Evolutionary conservation across 805 yeast species (phyloP).

Genomic region (Candida nonsorbophila): DNA sequence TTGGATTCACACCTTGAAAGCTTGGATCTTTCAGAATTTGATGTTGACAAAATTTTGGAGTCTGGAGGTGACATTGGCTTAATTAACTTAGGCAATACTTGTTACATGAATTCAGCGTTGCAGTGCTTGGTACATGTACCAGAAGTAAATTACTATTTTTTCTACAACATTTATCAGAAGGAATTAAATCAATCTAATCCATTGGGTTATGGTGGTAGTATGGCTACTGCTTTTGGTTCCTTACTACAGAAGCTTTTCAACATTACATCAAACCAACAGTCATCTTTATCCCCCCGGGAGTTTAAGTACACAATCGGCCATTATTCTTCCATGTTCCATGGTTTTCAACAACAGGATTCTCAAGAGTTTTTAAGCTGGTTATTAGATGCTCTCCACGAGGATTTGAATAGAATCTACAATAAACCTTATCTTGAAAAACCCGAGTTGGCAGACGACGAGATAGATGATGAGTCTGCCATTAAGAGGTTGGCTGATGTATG

Average conservation of each 20-base stretch:
- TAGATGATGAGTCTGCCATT: constrained; percentile 48
- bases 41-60: constrained; percentile 6
- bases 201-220: constrained; percentile 76
- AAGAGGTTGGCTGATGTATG: constrained; percentile 63
- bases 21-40: constrained; percentile 9
- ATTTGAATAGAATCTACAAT: constrained; percentile 71
- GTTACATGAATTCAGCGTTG: constrained; percentile 92
- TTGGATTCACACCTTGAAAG: constrained; percentile 14
- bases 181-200: constrained; percentile 80
- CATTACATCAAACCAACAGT: constrained; percentile 11
- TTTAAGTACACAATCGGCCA: constrained; percentile 78
- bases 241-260: constrained; percentile 57
- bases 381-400: constrained; percentile 88
- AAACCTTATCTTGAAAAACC: constrained; percentile 92
- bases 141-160: constrained; percentile 72
- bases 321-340: constrained; percentile 72
- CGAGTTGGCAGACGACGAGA: constrained; percentile 61
- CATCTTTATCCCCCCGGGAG: constrained; percentile 55
- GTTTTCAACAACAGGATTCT: constrained; percentile 86
- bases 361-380: constrained; percentile 88
- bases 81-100: constrained; percentile 79
- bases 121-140: constrained; percentile 88
- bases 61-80: constrained; percentile 50
- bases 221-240: constrained; percentile 71
- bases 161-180: constrained; percentile 48